Conservation (phyloP, 495 filamentous ascomycete species). For the Clavariopsis aquatica region DNA sequence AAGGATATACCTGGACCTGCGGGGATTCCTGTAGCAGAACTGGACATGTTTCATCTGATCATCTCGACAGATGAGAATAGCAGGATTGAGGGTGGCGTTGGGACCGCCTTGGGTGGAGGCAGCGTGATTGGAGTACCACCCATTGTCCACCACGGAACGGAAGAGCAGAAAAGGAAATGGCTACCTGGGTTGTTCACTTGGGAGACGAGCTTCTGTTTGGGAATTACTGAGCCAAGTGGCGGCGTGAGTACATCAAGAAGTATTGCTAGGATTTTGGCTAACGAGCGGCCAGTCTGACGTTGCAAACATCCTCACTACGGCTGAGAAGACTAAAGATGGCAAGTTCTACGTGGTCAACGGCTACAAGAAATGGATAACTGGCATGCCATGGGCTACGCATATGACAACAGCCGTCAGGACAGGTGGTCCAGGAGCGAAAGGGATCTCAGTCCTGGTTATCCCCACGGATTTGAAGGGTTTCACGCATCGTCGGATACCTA, state of each 20-base stretch:
- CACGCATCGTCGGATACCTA: slow-evolving; percentile 30
- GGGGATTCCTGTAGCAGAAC: slow-evolving; percentile 41
- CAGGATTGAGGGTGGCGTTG: slow-evolving; percentile 43
- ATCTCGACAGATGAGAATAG: slow-evolving; percentile 43
- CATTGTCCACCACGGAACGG: slow-evolving; percentile 38
- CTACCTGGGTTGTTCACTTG: slow-evolving; percentile 40
- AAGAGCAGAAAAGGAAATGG: slow-evolving; percentile 40
- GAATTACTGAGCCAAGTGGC: slow-evolving; percentile 41
- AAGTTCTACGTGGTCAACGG: slow-evolving; percentile 41
- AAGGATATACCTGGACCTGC: slow-evolving; percentile 40
- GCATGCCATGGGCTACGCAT: slow-evolving; percentile 41
- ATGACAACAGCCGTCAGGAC: slow-evolving; percentile 44
- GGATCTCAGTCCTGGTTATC: slow-evolving; percentile 41
- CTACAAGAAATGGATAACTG: slow-evolving; percentile 44
- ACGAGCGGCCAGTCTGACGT: slow-evolving; percentile 31
- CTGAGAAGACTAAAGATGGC: slow-evolving; percentile 37
- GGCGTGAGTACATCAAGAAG: slow-evolving; percentile 15
- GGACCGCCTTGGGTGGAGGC: slow-evolving; percentile 35
- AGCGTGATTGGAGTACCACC: slow-evolving; percentile 40
- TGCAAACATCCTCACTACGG: slow-evolving; percentile 38
- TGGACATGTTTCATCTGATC: slow-evolving; percentile 46
- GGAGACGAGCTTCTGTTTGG: slow-evolving; percentile 42
- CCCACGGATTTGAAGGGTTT: slow-evolving; percentile 33
- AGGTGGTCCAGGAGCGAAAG: slow-evolving; percentile 37
- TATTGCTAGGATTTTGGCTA: background rate